Evolutionary conservation across 306 rosid species (phyloP).

Genomic region (Vachellia pachyceras): DNA sequence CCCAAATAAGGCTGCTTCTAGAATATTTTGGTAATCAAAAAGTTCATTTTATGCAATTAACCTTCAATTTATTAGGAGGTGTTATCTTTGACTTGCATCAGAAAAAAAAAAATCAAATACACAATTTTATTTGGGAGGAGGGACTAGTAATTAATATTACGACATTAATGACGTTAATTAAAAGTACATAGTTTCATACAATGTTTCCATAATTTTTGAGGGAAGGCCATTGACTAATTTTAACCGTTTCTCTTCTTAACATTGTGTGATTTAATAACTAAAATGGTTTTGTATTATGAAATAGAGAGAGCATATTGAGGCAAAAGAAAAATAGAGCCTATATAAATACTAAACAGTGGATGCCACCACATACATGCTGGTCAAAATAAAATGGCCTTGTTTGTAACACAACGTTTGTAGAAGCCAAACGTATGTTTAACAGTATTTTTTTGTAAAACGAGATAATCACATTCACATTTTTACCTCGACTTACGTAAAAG

Average conservation of each 20-base stretch:
- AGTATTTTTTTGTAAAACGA: no score
- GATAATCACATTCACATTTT: no score
- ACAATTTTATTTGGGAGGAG: background rate
- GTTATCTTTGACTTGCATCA: background rate
- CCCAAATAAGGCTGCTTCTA: background rate
- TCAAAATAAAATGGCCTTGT: no score
- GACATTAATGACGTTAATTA: background rate
- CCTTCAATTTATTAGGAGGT: background rate
- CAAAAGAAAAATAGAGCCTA: no score
- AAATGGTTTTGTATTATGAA: no score
- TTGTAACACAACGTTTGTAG: no score
- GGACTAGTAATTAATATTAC: background rate
- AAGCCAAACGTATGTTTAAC: no score
- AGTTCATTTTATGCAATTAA: background rate
- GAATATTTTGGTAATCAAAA: background rate
- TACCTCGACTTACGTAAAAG: no score
- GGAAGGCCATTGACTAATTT: background rate
- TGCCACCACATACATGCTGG: no score
- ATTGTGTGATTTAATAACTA: background rate
- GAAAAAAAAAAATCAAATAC: background rate
- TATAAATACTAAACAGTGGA: no score
- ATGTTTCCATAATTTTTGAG: background rate
- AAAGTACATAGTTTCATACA: background rate
- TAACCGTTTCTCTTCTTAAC: background rate
- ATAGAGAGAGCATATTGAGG: no score